Percentiles rank a stretch among this genome's conserved stretches.
phyloP scores from a whole-genome alignment of 306 rosid species.

The Ormosia emarginata region DNA sequence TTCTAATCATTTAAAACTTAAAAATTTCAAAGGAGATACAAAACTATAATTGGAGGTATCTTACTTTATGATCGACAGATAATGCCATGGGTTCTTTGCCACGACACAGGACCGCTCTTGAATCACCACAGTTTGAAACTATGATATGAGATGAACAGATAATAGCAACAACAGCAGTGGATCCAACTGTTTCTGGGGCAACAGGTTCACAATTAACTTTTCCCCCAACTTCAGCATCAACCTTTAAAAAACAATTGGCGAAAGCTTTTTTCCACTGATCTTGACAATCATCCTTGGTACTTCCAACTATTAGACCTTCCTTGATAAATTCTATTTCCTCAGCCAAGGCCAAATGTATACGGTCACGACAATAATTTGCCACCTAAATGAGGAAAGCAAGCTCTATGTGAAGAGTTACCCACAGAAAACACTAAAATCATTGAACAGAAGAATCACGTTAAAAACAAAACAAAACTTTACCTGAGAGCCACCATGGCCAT shows the following conservation, averaged over 20 bases:
- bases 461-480: slow-evolving; percentile 27
- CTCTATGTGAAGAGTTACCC: background rate
- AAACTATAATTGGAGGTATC: slow-evolving; percentile 13
- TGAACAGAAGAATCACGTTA: background rate
- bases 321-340: slow-evolving; percentile 68
- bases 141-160: slow-evolving; percentile 83
- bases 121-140: slow-evolving; percentile 88
- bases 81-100: slow-evolving; percentile 84
- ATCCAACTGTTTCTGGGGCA: slow-evolving; percentile 93
- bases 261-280: slow-evolving; percentile 72
- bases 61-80: slow-evolving; percentile 87
- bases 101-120: slow-evolving; percentile 89
- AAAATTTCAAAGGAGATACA: background rate
- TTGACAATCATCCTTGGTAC: slow-evolving; percentile 50
- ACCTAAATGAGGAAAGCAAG: slow-evolving; percentile 49
- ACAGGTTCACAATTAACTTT: slow-evolving; percentile 52
- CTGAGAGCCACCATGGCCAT: slow-evolving; percentile 95
- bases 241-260: slow-evolving; percentile 71
- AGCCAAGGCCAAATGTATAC: slow-evolving; percentile 70
- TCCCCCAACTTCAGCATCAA: slow-evolving; percentile 85
- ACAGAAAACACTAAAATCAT: background rate
- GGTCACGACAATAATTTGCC: slow-evolving; percentile 78
- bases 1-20: background rate
- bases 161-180: slow-evolving; percentile 80
- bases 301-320: slow-evolving; percentile 44